Base-by-base conservation (phyloP, 441 rosid species). In the Metrosideros polymorpha region DNA sequence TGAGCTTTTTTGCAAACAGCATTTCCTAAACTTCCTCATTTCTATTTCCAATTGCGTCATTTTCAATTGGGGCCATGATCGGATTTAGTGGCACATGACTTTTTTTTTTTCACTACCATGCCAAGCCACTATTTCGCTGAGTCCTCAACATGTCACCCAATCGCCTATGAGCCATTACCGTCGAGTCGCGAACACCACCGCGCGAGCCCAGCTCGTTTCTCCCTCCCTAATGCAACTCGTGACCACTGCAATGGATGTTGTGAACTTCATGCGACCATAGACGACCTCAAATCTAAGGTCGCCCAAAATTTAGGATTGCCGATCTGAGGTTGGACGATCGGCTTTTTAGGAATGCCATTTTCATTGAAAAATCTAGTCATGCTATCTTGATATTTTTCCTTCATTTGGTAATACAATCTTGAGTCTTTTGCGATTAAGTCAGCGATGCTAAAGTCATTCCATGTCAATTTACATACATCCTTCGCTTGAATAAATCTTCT, bases 61-160 rank as follows among this genome's bases (percentile, higher is more conserved):
- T 61, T 61, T 15, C 12, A 7, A 61, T 61, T 0, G 3, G 0
- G 32, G 39, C 1, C 9, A 0, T 1, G 6, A 1, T 18, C 24
- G 2, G 39, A 22, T 29, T 59, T 1, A 59, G 71, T 29, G 39
- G 3, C 3, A 0, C 1, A 0, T 15, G 39, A 7, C 3, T 15
- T 6, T 18, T 61, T 18, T n/a, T 61, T 59, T 59, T 59, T 29
- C 0, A 10, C 1, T 0, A 39, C 71, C 39, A 59, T 59, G 39
- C 1, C 3, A 6, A 55, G 59, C 59, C 59, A 55, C 13, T 55
- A 0, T 25, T 6, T 25, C 6, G 3, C 29, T n/a, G 25, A 25
- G 29, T 25, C 15, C 15, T 25, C 3, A 0, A 25, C 59, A 54
- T 9, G 57, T 22, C 0, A 3, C 25, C 57, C 0, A 27, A 1